Conservation (phyloP, 2,329 filamentous ascomycete genomes). For the Pyrenochaeta sp. region DNA sequence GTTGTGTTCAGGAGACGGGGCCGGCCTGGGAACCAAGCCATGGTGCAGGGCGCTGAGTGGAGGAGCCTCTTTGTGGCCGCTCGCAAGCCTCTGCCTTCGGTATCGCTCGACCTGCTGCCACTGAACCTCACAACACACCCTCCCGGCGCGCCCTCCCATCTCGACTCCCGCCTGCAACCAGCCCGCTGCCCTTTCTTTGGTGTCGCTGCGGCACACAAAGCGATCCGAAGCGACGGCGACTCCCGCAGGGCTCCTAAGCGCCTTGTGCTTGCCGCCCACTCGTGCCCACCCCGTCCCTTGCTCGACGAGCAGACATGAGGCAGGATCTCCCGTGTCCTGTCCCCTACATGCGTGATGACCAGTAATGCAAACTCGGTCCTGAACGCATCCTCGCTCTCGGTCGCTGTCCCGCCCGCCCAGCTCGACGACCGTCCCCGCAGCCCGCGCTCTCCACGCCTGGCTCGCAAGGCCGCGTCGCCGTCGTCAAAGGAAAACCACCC, state of each 20-base stretch:
- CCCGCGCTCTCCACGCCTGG: constrained; percentile 15
- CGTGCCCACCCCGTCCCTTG: constrained; percentile 26
- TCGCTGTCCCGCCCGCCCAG: constrained; percentile 17
- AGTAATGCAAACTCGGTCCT: constrained; percentile 49
- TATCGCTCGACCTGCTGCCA: constrained; percentile 19
- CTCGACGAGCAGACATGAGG: constrained; percentile 49
- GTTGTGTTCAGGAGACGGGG: constrained; percentile 27
- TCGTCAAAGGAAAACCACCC: constrained; percentile 22
- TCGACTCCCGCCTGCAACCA: constrained; percentile 17
- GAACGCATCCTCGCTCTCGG: too few relatives aligned
- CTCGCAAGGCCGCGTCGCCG: constrained; percentile 29
- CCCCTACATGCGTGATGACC: constrained; percentile 50
- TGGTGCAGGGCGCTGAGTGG: constrained; percentile 30
- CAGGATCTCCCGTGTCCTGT: constrained; percentile 47
- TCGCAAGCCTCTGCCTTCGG: constrained; percentile 28
- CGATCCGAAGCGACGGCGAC: constrained; percentile 8
- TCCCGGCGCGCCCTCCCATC: constrained; percentile 16
- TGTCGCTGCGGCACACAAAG: constrained; percentile 16
- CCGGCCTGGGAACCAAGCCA: constrained; percentile 21
- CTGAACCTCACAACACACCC: constrained; percentile 19
- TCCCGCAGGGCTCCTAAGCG: constrained; percentile 27
- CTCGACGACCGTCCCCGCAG: constrained; percentile 24
- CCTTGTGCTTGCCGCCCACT: constrained; percentile 30
- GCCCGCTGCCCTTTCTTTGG: constrained; percentile 15
- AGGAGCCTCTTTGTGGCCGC: constrained; percentile 16